Percentiles rank a stretch among this genome's conserved stretches.
phyloP scores from a whole-genome alignment of 768 basidiomycete genomes.

The Suillus bovinus region DNA sequence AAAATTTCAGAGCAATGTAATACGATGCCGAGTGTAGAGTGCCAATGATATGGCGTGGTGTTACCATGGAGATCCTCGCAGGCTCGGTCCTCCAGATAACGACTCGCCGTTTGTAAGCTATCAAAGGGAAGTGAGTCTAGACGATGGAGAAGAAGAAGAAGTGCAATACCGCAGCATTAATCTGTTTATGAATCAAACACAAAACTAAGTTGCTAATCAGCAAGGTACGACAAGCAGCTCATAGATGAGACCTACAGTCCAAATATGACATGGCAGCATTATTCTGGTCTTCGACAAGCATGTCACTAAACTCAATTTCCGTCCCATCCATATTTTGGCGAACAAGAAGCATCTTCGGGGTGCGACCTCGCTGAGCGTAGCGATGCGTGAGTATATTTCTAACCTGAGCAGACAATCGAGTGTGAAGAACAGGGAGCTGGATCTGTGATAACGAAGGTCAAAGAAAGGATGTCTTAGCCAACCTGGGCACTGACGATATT shows the following conservation, averaged over 20 bases:
- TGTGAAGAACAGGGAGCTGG: constrained; percentile 67
- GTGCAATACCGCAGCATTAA: constrained; percentile 27
- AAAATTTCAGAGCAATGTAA: not conserved
- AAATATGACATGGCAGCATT: constrained; percentile 92
- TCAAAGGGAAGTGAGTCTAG: constrained; percentile 6
- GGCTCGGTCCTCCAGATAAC: constrained; percentile 22
- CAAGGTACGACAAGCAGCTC: not conserved
- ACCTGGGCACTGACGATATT: constrained; percentile 54
- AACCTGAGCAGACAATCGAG: constrained; percentile 79
- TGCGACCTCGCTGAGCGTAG: constrained; percentile 51
- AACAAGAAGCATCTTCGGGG: constrained; percentile 68
- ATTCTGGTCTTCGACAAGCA: constrained; percentile 96
- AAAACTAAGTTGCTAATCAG: constrained; percentile 22
- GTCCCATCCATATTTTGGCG: constrained; percentile 91
- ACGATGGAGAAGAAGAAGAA: not conserved
- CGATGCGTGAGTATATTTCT: constrained; percentile 82
- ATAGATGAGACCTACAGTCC: constrained; percentile 63
- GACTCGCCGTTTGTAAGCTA: constrained; percentile 35
- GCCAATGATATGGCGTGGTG: not conserved
- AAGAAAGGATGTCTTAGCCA: not conserved
- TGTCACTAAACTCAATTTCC: constrained; percentile 96
- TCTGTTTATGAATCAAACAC: constrained; percentile 36
- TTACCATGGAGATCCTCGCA: constrained; percentile 37
- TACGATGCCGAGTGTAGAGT: not conserved
- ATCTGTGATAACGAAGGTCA: constrained; percentile 43